Conservation (phyloP, 257 asterid species). For the Ilex aquifolium region DNA sequence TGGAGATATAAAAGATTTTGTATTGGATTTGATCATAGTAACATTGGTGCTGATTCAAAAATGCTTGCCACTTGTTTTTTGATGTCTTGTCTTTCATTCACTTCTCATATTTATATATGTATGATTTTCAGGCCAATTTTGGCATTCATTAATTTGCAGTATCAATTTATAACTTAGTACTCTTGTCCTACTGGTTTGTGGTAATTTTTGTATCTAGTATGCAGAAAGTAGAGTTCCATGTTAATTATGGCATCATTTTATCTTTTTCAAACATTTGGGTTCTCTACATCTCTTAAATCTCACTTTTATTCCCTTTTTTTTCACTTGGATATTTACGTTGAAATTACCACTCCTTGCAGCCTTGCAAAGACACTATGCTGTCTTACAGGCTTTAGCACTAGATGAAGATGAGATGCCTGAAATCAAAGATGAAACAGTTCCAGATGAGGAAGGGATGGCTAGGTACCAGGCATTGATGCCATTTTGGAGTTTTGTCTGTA, state of each 20-base stretch:
- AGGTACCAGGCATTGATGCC: conserved; percentile 32
- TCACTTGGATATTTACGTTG: neutral
- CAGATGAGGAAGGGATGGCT: conserved; percentile 94
- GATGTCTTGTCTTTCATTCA: no score
- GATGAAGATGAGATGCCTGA: conserved; percentile 98
- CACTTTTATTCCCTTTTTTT: neutral
- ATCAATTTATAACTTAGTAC: neutral
- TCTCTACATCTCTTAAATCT: neutral
- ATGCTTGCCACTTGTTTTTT: no score
- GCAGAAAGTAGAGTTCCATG: neutral
- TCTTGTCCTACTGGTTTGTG: neutral
- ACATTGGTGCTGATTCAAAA: no score
- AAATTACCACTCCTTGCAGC: conserved; percentile 38
- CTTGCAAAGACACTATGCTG: conserved; percentile 95
- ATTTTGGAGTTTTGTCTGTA: neutral
- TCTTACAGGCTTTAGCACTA: conserved; percentile 88
- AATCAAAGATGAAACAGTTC: conserved; percentile 85
- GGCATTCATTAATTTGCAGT: no score
- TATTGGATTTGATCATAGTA: no score
- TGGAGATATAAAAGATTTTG: no score
- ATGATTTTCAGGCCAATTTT: no score
- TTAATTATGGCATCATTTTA: neutral
- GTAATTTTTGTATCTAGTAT: neutral
- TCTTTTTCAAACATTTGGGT: neutral
- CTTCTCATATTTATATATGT: no score